These are phyloP conservation scores for Caryocar brasiliense DNA, from an alignment of 441 rosid species.

Conservation along the genomic window DNA sequence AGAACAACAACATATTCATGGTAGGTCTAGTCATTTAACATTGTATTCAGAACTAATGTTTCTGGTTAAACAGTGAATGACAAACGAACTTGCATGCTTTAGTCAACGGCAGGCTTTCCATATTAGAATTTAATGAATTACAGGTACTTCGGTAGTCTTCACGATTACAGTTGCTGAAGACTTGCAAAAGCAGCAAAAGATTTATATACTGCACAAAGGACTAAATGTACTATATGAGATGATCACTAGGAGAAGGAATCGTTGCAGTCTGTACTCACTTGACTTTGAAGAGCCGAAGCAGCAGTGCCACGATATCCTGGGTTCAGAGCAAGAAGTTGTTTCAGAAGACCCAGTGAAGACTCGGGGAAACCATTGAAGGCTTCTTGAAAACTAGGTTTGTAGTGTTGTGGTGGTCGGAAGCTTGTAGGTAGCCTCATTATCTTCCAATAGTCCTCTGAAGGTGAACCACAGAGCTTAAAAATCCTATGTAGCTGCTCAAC, in stretches of 20 bases:
- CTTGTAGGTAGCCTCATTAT: slow-evolving; percentile 57
- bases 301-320: slow-evolving; percentile 71
- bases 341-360: slow-evolving; percentile 43
- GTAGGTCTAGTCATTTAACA: no score
- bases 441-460: slow-evolving; percentile 73
- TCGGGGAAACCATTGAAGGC: slow-evolving; percentile 49
- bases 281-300: slow-evolving; percentile 53
- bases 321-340: slow-evolving; percentile 54
- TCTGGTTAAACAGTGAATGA: no score
- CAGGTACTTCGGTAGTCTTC: no score
- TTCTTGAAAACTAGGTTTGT: slow-evolving; percentile 57
- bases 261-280: slow-evolving; percentile 23
- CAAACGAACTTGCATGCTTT: no score
- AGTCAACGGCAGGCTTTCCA: no score
- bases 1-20: no score
- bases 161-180: no score
- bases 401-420: slow-evolving; percentile 60
- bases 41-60: no score
- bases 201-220: no score
- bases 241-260: not conserved
- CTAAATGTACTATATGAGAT: no score
- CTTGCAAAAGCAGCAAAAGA: not conserved
- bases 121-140: no score
- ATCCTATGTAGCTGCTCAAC: slow-evolving; percentile 87
- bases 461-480: slow-evolving; percentile 80